Base-by-base conservation (phyloP, 768 basidiomycete species). In the Termitomyces sp. region DNA sequence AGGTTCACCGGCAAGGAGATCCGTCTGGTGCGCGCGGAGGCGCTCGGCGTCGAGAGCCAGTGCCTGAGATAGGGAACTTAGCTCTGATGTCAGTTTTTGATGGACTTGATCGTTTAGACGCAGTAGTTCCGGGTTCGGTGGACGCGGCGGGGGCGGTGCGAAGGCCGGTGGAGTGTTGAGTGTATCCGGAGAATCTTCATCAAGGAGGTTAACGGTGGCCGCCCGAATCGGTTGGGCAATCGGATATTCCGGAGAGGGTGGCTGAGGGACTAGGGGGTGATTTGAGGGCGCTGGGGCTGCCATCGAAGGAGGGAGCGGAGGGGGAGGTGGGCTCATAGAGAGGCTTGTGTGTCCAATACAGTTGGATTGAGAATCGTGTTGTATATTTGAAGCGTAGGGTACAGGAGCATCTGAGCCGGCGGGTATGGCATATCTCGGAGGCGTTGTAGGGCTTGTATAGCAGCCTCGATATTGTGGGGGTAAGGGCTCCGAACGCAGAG, bases 51-150 rank as follows among this genome's bases (percentile, higher is more conserved):
- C 89, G 61, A 84, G 74, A 57, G 79, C 74, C 69, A 91, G 75
- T 51, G 84, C 82, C 67, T 87, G 79, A 12, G 87, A 76, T 32
- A 95, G 76, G n/a, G 90, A 86, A 54, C 84, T 81, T 55, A 94
- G 79, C 70, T 93, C 88, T 57, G 87, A 81, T 49, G 81, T 75
- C 48, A 99, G 71, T 70, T 90, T 92, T 44, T 84, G 81, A 70
- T 93, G 88, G 45, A 97, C 84, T 67, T 84, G 83, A 13, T 83
- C 78, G 63, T 96, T 93, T 22, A 98, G 80, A 20, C 82, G 84
- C 61, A 97, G 80, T 15, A 97, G 81, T 70, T 96, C 93, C 55
- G 94, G 94, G 75, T 96, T 94, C 5, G 90, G 91, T 20, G 93
- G 94, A 32, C 92, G 88, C 45, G 89, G 90, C 61, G 93, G 93